Evolutionary conservation across 129 eudicot species (phyloP), one percentile per base, ranked within the genome.

Genomic region (Pseudognaphalium luteoalbum): DNA sequence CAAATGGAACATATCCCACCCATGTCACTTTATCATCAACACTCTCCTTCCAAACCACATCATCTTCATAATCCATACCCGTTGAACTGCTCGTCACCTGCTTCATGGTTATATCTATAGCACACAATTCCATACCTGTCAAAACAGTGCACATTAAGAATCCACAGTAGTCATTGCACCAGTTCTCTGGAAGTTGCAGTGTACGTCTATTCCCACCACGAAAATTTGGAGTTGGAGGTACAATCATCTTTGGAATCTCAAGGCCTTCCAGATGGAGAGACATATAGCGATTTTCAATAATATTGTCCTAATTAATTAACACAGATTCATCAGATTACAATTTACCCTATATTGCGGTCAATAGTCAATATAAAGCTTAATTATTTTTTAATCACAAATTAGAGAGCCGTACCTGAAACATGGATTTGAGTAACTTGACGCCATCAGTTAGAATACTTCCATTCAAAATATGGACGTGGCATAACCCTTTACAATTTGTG

Each of bases 341-440:
- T 0, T 14, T 44, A 44, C 52, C 4, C 0, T 44, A 44, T 3
- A 44, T 44, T 44, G 28, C 28, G 28, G 28, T 25, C 28, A 25
- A 44, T 44, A 44, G 17, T 44, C 52, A 12, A 44, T 44, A 25
- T 14, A 44, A 3, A 3, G 15, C 1, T 4, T 15, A 19, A 19
- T 25, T 25, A 35, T 4, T 0, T 0, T 0, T 59, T 21, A 16
- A 21, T 21, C 3, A 30, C 25, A 70, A 70, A 21, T 11, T 33
- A 69, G 34, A 69, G 15, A 69, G 74, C 34, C 37, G 44, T 21
- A 69, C 73, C 60, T 44, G 73, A 29, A 42, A 5, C 37, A 69
- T 69, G 39, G 59, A 69, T 25, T 44, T 6, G 47, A 44, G 39
- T 69, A 69, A 42, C 15, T 3, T 42, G 63, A 15, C 17, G 6